These are phyloP conservation scores for Lecanoromycetidae sp. DNA, from an alignment of 2,329 filamentous ascomycete species.

Conservation along the genomic window DNA sequence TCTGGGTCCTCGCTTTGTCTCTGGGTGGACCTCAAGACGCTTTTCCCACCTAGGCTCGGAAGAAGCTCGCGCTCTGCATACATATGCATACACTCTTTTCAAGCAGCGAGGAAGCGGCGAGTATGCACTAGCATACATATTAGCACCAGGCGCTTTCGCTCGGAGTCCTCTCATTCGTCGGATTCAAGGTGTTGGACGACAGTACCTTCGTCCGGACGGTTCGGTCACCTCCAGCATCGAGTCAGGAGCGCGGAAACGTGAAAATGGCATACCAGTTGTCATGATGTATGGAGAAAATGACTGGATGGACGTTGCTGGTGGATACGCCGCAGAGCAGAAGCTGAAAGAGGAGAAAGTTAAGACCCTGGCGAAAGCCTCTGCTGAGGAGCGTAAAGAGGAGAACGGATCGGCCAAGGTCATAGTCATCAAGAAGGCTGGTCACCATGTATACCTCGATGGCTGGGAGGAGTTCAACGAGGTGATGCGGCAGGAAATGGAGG, in stretches of 20 bases:
- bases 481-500: slow-evolving; percentile 54
- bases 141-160: slow-evolving; percentile 87
- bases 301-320: slow-evolving; percentile 95
- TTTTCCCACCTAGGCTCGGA: slow-evolving; percentile 76
- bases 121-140: slow-evolving; percentile 82
- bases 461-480: slow-evolving; percentile 58
- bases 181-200: slow-evolving; percentile 77
- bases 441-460: slow-evolving; percentile 61
- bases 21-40: slow-evolving; percentile 83
- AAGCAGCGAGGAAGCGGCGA: slow-evolving; percentile 84
- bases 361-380: slow-evolving; percentile 48
- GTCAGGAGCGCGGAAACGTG: slow-evolving; percentile 24
- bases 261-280: slow-evolving; percentile 67
- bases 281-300: slow-evolving; percentile 97
- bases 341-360: slow-evolving; percentile 55
- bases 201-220: slow-evolving; percentile 33
- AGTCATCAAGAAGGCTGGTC: slow-evolving; percentile 59
- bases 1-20: slow-evolving; percentile 80
- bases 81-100: slow-evolving; percentile 91
- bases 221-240: slow-evolving; percentile 13
- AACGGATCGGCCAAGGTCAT: slow-evolving; percentile 73
- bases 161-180: slow-evolving; percentile 75
- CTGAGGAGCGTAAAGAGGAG: slow-evolving; percentile 58
- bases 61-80: slow-evolving; percentile 75
- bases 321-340: slow-evolving; percentile 66